Conservation (phyloP, 2,329 filamentous ascomycete genomes). For the Botrytis aclada region DNA sequence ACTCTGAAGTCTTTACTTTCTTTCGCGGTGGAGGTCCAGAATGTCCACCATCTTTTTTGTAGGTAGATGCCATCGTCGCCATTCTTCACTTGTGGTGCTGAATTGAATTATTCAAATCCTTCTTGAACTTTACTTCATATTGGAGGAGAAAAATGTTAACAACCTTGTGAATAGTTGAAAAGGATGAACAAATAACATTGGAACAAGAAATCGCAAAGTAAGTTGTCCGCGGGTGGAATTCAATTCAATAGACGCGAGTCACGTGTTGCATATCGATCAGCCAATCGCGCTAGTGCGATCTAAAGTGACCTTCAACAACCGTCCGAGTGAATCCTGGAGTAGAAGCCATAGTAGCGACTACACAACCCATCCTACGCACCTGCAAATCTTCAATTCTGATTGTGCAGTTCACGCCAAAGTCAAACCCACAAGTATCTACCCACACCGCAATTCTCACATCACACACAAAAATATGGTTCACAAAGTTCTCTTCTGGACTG, state of each 20-base stretch:
- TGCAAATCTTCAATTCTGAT: not conserved
- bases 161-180: not conserved
- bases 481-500: constrained; percentile 77
- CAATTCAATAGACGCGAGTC: constrained; percentile 3
- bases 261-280: not conserved
- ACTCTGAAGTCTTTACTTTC: constrained; percentile 70
- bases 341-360: not conserved
- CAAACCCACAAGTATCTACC: not conserved
- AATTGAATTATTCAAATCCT: not conserved
- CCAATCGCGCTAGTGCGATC: constrained; percentile 5
- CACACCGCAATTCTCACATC: constrained; percentile 10
- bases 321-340: constrained; percentile 7
- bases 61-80: constrained; percentile 2
- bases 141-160: not conserved
- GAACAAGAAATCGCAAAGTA: not conserved
- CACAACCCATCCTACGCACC: not conserved
- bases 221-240: not conserved
- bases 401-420: not conserved
- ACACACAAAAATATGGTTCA: constrained; percentile 34
- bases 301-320: constrained; percentile 11
- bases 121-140: not conserved
- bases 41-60: constrained; percentile 26
- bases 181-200: not conserved
- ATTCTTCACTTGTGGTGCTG: not conserved
- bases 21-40: constrained; percentile 31